A percentile compares a stretch with the other conserved stretches of the same genome.
Evolutionary conservation across 768 basidiomycete species (phyloP).

Genomic region (Dacryopinax primogenitus): DNA sequence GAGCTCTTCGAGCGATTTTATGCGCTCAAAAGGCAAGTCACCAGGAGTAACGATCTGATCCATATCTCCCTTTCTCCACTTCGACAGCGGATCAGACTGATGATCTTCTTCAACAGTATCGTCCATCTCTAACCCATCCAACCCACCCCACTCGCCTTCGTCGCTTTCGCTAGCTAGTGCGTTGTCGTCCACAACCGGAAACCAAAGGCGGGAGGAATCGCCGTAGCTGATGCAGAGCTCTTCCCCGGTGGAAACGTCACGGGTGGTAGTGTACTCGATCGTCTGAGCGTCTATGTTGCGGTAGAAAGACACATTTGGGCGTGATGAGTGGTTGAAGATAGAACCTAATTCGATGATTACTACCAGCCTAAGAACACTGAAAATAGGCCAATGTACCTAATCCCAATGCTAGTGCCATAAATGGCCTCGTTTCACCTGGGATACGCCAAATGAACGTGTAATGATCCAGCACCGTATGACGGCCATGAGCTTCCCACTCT

Average conservation of each 20-base stretch:
- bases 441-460: constrained; percentile 68
- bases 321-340: constrained; percentile 62
- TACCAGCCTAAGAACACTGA: background rate
- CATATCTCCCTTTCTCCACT: constrained; percentile 29
- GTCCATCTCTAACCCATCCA: constrained; percentile 1
- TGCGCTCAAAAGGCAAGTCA: constrained; percentile 51
- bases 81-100: background rate
- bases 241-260: constrained; percentile 43
- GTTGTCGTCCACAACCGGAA: constrained; percentile 19
- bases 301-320: constrained; percentile 56
- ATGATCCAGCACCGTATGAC: constrained; percentile 52
- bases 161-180: background rate
- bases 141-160: constrained; percentile 3
- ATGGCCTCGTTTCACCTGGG: constrained; percentile 25
- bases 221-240: constrained; percentile 74
- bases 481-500: constrained; percentile 56
- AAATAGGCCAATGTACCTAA: constrained; percentile 45
- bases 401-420: constrained; percentile 67
- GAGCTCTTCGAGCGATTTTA: constrained; percentile 42
- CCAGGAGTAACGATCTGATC: constrained; percentile 43
- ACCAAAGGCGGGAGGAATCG: constrained; percentile 43
- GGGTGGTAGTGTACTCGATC: constrained; percentile 49
- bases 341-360: constrained; percentile 41
- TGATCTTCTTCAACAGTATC: background rate
- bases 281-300: constrained; percentile 42